Conservation (phyloP, 768 basidiomycete species). For the Trametes cingulata region DNA sequence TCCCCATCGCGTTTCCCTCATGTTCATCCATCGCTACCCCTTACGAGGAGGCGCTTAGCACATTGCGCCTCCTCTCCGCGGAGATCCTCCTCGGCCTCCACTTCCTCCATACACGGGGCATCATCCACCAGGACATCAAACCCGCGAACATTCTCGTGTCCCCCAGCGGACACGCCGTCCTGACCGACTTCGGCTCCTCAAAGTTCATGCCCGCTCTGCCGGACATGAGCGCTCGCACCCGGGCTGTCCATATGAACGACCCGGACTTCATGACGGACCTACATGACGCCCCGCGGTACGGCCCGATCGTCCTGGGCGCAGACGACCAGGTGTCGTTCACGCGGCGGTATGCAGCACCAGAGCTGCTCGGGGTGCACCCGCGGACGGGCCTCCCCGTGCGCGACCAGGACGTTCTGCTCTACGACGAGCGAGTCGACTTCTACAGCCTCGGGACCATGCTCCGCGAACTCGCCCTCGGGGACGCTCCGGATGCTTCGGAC, state of each 20-base stretch:
- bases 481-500: background rate
- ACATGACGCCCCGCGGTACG: background rate
- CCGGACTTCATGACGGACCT: background rate
- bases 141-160: conserved; percentile 22
- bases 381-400: background rate
- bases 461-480: conserved; percentile 18
- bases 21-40: conserved; percentile 4
- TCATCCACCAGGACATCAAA: conserved; percentile 23
- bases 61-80: conserved; percentile 17
- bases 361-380: conserved; percentile 12
- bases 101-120: conserved; percentile 16
- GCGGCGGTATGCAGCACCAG: conserved; percentile 22
- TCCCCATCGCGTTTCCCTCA: conserved; percentile 16
- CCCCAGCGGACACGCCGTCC: conserved; percentile 14
- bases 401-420: conserved; percentile 9
- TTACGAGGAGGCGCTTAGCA: conserved; percentile 1
- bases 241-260: background rate
- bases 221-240: background rate
- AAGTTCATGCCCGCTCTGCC: background rate
- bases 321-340: conserved; percentile 23
- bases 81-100: conserved; percentile 16
- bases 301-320: conserved; percentile 11
- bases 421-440: conserved; percentile 23
- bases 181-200: conserved; percentile 20
- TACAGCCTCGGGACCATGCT: conserved; percentile 21